Conservation (phyloP, 2,329 filamentous ascomycete genomes). For the Fusarium nematophilum region DNA sequence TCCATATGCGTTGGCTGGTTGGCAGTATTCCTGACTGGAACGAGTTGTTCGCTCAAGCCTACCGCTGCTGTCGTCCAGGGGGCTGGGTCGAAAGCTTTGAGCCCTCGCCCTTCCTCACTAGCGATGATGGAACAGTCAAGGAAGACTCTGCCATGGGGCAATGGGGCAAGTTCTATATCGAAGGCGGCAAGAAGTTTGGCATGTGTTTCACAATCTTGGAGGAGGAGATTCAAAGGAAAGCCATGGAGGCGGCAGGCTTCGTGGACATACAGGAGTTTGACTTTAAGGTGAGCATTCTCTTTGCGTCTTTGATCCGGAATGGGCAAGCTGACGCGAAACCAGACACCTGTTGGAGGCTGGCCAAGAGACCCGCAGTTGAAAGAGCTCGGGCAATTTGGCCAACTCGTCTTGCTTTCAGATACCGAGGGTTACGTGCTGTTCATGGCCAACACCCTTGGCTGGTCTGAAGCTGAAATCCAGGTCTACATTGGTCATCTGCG, state of each 20-base stretch:
- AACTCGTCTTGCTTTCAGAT: not conserved
- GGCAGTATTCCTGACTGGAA: conserved; percentile 22
- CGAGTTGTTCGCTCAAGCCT: conserved; percentile 11
- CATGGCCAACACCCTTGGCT: conserved; percentile 1
- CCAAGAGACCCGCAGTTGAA: not conserved
- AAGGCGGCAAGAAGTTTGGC: conserved; percentile 19
- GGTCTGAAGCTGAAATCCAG: conserved; percentile 2
- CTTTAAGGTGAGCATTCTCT: conserved; percentile 3
- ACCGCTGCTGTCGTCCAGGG: conserved; percentile 11
- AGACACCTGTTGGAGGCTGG: not conserved
- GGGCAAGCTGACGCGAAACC: not conserved
- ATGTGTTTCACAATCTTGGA: conserved; percentile 8
- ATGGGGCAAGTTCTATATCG: conserved; percentile 25
- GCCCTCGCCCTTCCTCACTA: conserved; percentile 8
- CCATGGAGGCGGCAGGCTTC: conserved; percentile 18
- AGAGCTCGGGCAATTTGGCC: not conserved
- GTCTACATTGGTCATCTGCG: conserved; percentile 17
- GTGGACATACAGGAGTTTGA: conserved; percentile 14
- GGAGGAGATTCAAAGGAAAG: conserved; percentile 9
- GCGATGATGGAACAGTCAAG: conserved; percentile 15
- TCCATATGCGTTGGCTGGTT: conserved; percentile 26
- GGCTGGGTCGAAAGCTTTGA: conserved; percentile 24
- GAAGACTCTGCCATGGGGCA: conserved; percentile 9
- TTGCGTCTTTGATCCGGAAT: not conserved
- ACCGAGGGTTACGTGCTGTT: conserved; percentile 4